phyloP scores from a whole-genome alignment of 148 eudicot genomes.

The Amaranthus hypochondriacus region DNA sequence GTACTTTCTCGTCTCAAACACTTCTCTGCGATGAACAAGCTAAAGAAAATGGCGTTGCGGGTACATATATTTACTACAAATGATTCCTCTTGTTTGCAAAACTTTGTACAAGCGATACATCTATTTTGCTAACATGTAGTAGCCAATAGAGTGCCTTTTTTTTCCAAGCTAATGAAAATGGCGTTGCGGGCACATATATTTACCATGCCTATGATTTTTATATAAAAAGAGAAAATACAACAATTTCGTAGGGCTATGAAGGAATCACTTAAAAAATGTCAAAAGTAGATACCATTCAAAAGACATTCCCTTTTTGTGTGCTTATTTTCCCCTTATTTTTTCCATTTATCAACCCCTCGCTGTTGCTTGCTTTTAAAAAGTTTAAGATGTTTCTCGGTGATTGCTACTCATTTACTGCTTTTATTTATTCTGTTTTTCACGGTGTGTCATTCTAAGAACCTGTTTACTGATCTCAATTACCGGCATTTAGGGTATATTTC shows the following conservation, averaged over 20 bases:
- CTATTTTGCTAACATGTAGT: neutral
- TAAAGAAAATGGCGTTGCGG: constrained; percentile 97
- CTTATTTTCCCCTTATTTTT: neutral
- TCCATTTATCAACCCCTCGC: neutral
- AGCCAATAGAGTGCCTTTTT: neutral
- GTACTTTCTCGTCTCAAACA: constrained; percentile 93
- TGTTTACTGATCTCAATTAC: neutral
- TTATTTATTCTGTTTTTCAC: no score
- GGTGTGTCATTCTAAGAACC: neutral
- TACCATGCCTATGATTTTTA: neutral
- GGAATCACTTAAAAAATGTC: neutral
- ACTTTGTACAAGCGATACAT: neutral
- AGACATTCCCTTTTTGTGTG: constrained; percentile 5
- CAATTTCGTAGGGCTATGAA: neutral
- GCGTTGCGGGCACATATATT: neutral
- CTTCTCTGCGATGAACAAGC: constrained; percentile 96
- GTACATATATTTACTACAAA: constrained; percentile 36
- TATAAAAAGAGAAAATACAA: neutral
- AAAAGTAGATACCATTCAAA: neutral
- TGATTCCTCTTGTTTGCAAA: constrained; percentile 2
- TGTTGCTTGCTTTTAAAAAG: neutral
- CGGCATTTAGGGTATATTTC: no score
- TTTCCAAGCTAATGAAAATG: neutral
- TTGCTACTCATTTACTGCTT: neutral
- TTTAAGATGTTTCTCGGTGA: neutral